Evolutionary conservation across 768 basidiomycete species (phyloP).

Genomic region (Inosperma sp.): DNA sequence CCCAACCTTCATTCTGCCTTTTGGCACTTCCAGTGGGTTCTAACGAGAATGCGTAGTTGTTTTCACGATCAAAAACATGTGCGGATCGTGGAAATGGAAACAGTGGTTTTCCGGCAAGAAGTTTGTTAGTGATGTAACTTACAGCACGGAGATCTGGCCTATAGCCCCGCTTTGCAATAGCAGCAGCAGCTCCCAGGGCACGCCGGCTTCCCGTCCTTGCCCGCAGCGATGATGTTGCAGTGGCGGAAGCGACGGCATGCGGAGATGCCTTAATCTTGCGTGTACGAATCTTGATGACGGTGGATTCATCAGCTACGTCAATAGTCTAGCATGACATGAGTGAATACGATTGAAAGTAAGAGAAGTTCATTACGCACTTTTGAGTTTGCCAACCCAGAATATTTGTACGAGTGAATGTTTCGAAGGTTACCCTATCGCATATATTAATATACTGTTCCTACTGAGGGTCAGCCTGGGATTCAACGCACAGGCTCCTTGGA

Average conservation of each 20-base stretch:
- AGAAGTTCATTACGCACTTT: conserved; percentile 46
- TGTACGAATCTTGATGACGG: conserved; percentile 56
- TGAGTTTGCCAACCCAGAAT: conserved; percentile 81
- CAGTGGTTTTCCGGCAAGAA: too few species aligned
- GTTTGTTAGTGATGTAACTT: conserved; percentile 36
- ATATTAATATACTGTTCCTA: too few species aligned
- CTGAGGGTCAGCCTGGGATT: not conserved
- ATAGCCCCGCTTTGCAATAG: conserved; percentile 61
- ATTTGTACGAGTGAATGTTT: conserved; percentile 89
- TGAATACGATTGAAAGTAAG: conserved; percentile 1
- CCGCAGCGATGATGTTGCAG: conserved; percentile 51
- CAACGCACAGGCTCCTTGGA: conserved; percentile 75
- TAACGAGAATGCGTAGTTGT: conserved; percentile 72
- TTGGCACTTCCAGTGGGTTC: conserved; percentile 78
- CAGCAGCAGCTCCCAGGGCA: conserved; percentile 58
- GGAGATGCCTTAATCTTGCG: conserved; percentile 61
- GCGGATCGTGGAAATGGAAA: too few species aligned
- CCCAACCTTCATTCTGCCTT: conserved; percentile 75
- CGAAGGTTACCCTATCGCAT: conserved; percentile 69
- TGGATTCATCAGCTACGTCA: conserved; percentile 50
- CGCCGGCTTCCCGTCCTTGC: conserved; percentile 69
- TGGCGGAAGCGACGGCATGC: conserved; percentile 44
- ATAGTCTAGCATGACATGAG: conserved; percentile 47
- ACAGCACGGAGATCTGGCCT: conserved; percentile 75
- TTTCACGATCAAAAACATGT: conserved; percentile 13